These are phyloP conservation scores for Xylariaceae sp. DNA, from an alignment of 2,329 filamentous ascomycete species.

Conservation along the genomic window DNA sequence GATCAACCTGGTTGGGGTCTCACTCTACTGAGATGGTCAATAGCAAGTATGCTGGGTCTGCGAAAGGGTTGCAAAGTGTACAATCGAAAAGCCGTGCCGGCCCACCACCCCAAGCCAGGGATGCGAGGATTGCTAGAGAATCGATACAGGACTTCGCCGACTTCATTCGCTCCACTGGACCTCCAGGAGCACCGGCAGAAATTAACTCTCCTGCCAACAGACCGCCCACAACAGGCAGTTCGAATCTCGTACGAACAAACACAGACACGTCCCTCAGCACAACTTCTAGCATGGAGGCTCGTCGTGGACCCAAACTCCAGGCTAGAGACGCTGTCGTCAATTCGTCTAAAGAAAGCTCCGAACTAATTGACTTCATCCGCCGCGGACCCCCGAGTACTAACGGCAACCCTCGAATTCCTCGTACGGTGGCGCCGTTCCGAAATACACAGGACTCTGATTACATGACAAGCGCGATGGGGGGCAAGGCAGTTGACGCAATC, in stretches of 20 bases:
- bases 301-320: slow-evolving; percentile 50
- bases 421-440: slow-evolving; percentile 78
- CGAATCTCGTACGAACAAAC: slow-evolving; percentile 30
- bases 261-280: slow-evolving; percentile 31
- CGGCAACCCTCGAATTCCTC: slow-evolving; percentile 66
- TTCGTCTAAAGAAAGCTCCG: slow-evolving; percentile 64
- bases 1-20: slow-evolving; percentile 36
- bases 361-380: slow-evolving; percentile 92
- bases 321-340: slow-evolving; percentile 66
- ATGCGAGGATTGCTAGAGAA: slow-evolving; percentile 65
- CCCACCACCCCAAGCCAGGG: slow-evolving; percentile 51
- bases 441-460: slow-evolving; percentile 84
- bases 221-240: slow-evolving; percentile 25
- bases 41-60: slow-evolving; percentile 28
- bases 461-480: slow-evolving; percentile 48
- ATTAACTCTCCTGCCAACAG: slow-evolving; percentile 19
- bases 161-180: slow-evolving; percentile 82
- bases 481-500: slow-evolving; percentile 53
- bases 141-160: slow-evolving; percentile 80
- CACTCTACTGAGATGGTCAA: slow-evolving; percentile 32
- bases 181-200: slow-evolving; percentile 40
- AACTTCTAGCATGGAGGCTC: slow-evolving; percentile 35
- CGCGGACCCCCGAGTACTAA: slow-evolving; percentile 65
- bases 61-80: slow-evolving; percentile 31
- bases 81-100: slow-evolving; percentile 33